Evolutionary conservation across 1,284 basidiomycete species (phyloP), one percentile per base, ranked within the genome.

Genomic region (Lignosus rhinocerotis): DNA sequence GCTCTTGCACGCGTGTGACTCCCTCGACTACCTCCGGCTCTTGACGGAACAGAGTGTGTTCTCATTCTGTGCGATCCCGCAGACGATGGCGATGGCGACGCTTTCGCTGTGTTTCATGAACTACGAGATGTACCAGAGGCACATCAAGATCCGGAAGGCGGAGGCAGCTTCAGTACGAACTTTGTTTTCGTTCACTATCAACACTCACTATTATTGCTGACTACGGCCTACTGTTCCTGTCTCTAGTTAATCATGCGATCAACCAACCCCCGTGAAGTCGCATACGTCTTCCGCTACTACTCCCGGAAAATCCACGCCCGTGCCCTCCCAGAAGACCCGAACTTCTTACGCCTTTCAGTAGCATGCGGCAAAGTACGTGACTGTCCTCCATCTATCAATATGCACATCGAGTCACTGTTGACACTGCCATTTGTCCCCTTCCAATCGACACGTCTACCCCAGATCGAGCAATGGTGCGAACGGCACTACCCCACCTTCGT

Each of bases 31-130:
- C 73, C 81, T 99, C 64, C 81, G 86, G 30, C 73, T 98, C 49
- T 78, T 99, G 67, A 90, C 86, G 73, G 96, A 93, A 75, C 96
- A 98, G 77, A 90, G 83, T 59, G 86, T 98, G 31, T 99, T 99
- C 82, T 94, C 94, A 75, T 99, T 99, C 76, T 95, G 93, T 67
- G 94, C 96, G 3, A 94, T 98, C 60, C 96, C 96, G 10, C 93
- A 92, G 34, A 86, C 89, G 21, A 98, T 99, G 96, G 95, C 96
- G 0, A 92, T 99, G 66, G 96, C 97, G 6, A 99, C 96, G 7
- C 80, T 99, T 30, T 85, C 92, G 50, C 73, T 91, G 53, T 96
- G 95, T 75, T 97, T 96, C 76, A 93, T 93, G 91, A 99, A 99
- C 76, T 84, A 86, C 1, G 78, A 81, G n/a, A 92, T 99, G 78